Conservation (phyloP, 192 early-diverging fungal genomes). For the Allomyces arbusculus region DNA sequence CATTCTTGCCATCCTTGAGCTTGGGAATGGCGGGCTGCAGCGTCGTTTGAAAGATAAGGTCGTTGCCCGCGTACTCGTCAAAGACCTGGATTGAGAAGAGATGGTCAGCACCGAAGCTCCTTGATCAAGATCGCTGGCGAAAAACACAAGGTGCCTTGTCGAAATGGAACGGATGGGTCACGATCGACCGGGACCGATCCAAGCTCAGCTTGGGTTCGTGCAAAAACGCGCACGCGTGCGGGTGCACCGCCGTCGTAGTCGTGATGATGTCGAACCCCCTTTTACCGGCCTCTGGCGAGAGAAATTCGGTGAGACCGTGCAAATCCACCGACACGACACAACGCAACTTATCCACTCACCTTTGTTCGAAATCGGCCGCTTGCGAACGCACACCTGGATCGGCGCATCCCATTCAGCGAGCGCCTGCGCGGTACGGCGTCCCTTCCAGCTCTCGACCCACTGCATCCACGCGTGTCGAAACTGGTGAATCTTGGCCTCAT, state of each 20-base stretch:
- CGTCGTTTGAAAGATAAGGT: constrained; percentile 10
- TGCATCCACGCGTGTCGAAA: not conserved
- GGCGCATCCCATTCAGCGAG: constrained; percentile 45
- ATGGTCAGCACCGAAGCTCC: too few relatives aligned
- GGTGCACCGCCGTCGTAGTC: not conserved
- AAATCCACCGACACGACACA: too few relatives aligned
- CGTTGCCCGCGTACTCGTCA: constrained; percentile 6
- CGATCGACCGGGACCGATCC: not conserved
- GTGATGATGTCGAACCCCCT: too few relatives aligned
- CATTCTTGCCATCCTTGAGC: constrained; percentile 11
- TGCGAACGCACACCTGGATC: constrained; percentile 95
- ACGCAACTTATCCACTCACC: constrained; percentile 7
- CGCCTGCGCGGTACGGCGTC: not conserved
- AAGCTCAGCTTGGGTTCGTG: not conserved
- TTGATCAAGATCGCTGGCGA: too few relatives aligned
- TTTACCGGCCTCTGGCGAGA: too few relatives aligned
- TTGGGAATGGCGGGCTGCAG: constrained; percentile 5
- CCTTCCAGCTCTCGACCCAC: not conserved
- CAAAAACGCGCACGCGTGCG: not conserved
- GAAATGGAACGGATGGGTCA: not conserved
- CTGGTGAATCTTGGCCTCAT: not conserved
- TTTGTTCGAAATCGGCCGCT: constrained; percentile 76
- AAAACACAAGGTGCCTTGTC: not conserved
- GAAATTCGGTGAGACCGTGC: too few relatives aligned
- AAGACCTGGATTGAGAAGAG: not conserved